These are phyloP conservation scores for Globisporangium polare DNA, from an alignment of 352 stramenopile species.

Conservation along the genomic window DNA sequence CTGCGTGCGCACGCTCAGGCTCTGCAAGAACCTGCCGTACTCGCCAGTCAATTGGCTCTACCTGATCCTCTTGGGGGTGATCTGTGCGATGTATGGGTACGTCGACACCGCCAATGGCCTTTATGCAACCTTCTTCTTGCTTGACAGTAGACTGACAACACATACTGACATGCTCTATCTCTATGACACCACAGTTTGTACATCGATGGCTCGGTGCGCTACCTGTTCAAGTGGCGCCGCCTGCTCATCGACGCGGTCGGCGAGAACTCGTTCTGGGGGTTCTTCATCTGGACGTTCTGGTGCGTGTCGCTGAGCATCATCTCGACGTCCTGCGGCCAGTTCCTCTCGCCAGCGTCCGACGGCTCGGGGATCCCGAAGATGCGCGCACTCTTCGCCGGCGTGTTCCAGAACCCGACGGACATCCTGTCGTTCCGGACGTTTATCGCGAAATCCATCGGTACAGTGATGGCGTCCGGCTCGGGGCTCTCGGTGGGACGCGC, in stretches of 20 bases:
- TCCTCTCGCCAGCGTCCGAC: constrained; percentile 60
- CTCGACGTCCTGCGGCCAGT: constrained; percentile 53
- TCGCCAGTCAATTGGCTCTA: constrained; percentile 83
- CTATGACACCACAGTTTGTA: constrained; percentile 32
- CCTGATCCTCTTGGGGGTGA: constrained; percentile 47
- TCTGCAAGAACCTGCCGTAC: constrained; percentile 79
- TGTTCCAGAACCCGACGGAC: constrained; percentile 69
- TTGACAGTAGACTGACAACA: background rate
- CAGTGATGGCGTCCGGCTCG: constrained; percentile 54
- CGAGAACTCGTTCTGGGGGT: constrained; percentile 52
- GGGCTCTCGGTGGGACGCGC: constrained; percentile 67
- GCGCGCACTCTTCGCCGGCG: constrained; percentile 64
- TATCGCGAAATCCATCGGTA: constrained; percentile 63
- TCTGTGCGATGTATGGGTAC: constrained; percentile 67
- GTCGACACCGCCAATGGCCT: background rate
- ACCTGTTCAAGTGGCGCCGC: constrained; percentile 56
- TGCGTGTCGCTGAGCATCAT: constrained; percentile 46
- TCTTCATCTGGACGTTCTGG: constrained; percentile 69
- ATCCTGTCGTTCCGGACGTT: constrained; percentile 62
- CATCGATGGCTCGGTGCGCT: constrained; percentile 63
- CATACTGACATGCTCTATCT: background rate
- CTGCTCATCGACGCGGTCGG: constrained; percentile 53
- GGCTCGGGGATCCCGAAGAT: constrained; percentile 77
- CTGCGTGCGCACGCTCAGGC: constrained; percentile 47
- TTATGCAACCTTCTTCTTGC: background rate